Evolutionary conservation across 2,329 filamentous ascomycete genomes (phyloP).

Genomic region (Nakataea oryzae): DNA sequence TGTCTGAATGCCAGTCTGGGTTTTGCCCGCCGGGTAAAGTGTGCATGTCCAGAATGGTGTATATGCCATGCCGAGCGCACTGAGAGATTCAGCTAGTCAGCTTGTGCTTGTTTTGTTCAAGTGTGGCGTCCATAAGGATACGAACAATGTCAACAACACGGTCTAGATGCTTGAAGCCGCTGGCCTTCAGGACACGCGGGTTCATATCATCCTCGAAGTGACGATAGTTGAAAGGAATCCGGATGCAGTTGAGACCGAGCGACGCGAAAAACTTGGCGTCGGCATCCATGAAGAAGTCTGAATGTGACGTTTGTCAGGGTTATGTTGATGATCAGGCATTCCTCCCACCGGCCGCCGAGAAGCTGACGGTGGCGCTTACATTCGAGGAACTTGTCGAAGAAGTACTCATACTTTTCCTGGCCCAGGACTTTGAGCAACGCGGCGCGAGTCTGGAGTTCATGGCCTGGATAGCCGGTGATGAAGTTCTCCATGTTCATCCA

Average conservation of each 20-base stretch:
- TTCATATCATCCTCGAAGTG: conserved; percentile 44
- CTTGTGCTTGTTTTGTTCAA: background rate
- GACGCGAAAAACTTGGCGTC: conserved; percentile 48
- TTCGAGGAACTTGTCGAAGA: conserved; percentile 43
- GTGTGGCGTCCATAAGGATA: conserved; percentile 7
- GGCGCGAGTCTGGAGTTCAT: conserved; percentile 44
- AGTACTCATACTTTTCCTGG: conserved; percentile 45
- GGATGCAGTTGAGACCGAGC: conserved; percentile 45
- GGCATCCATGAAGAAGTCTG: conserved; percentile 44
- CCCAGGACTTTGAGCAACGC: conserved; percentile 43
- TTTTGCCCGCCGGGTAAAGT: conserved; percentile 34
- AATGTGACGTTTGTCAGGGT: background rate
- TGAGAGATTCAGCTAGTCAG: background rate
- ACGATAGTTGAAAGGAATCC: conserved; percentile 51
- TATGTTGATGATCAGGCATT: background rate
- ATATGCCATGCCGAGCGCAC: conserved; percentile 29
- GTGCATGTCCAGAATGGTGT: conserved; percentile 33
- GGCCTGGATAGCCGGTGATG: conserved; percentile 52
- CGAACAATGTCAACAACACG: conserved; percentile 29
- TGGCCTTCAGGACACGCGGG: conserved; percentile 32
- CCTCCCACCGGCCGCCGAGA: background rate
- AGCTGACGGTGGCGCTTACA: conserved; percentile 9
- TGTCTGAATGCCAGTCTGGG: conserved; percentile 35
- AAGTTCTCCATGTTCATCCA: conserved; percentile 34
- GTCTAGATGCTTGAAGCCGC: conserved; percentile 38